These are phyloP conservation scores for Fonsecaea monophora DNA, from an alignment of 2,329 filamentous ascomycete species.

Conservation along the genomic window DNA sequence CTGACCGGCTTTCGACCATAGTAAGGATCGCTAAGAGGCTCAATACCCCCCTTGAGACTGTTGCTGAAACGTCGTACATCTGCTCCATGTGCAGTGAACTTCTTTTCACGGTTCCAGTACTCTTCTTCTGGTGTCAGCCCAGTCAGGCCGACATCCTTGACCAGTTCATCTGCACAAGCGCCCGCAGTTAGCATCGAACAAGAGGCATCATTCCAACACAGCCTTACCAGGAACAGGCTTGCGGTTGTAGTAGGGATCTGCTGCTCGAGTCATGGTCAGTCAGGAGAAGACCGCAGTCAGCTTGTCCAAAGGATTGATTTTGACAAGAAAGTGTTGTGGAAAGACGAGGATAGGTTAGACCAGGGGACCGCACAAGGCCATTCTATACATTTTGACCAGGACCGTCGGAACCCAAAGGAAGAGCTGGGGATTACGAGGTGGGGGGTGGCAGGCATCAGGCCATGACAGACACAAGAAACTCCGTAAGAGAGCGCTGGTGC, in stretches of 20 bases:
- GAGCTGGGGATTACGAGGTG: constrained; percentile 16
- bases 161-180: constrained; percentile 33
- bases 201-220: background rate
- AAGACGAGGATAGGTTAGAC: background rate
- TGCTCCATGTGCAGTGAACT: constrained; percentile 36
- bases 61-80: constrained; percentile 40
- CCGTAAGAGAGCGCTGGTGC: constrained; percentile 14
- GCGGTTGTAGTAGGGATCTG: constrained; percentile 40
- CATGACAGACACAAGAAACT: constrained; percentile 4
- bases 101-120: constrained; percentile 38
- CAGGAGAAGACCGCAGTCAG: background rate
- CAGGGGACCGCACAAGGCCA: constrained; percentile 4
- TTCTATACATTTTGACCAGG: constrained; percentile 5
- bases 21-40: constrained; percentile 38
- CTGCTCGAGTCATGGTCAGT: constrained; percentile 27
- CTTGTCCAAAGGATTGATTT: background rate
- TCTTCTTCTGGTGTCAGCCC: constrained; percentile 37
- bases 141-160: constrained; percentile 37
- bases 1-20: constrained; percentile 38
- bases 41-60: constrained; percentile 30
- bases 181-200: constrained; percentile 1
- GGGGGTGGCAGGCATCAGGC: constrained; percentile 10
- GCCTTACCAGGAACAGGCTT: constrained; percentile 39
- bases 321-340: background rate
- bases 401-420: background rate